Evolutionary conservation across 148 eudicot genomes (phyloP).

Genomic region (Fagopyrum tataricum): DNA sequence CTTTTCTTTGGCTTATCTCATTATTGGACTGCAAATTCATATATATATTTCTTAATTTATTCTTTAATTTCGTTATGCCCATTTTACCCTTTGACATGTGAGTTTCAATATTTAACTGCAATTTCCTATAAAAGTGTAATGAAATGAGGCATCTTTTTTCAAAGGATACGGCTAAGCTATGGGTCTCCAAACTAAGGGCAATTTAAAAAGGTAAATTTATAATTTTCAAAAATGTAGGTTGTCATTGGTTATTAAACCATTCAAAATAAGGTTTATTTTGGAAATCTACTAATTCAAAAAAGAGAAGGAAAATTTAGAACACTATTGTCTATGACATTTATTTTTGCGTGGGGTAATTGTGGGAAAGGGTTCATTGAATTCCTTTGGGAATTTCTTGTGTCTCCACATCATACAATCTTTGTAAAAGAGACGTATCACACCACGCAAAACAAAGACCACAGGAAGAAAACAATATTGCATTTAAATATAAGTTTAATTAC

Average conservation of each 20-base stretch:
- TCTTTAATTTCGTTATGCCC: background rate
- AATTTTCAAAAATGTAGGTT: background rate
- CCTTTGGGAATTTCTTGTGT: background rate
- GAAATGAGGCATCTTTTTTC: conserved; percentile 5
- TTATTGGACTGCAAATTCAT: background rate
- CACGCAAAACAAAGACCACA: background rate
- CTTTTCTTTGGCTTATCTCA: background rate
- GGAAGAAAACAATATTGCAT: background rate
- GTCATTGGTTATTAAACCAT: background rate
- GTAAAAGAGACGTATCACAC: conserved; percentile 1
- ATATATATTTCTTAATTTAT: background rate
- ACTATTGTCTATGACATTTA: background rate
- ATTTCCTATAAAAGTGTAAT: background rate
- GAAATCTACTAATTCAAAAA: background rate
- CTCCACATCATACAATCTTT: background rate
- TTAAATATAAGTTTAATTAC: no score
- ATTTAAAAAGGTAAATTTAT: background rate
- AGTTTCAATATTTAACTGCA: background rate
- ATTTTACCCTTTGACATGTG: conserved; percentile 4
- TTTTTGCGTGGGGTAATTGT: background rate
- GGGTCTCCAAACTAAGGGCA: background rate
- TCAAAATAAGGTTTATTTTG: background rate
- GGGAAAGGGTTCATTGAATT: background rate
- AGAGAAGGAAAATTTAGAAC: background rate
- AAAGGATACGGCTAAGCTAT: background rate